Evolutionary conservation across 306 rosid genomes (phyloP).

Genomic region (Cucumis cinereus): DNA sequence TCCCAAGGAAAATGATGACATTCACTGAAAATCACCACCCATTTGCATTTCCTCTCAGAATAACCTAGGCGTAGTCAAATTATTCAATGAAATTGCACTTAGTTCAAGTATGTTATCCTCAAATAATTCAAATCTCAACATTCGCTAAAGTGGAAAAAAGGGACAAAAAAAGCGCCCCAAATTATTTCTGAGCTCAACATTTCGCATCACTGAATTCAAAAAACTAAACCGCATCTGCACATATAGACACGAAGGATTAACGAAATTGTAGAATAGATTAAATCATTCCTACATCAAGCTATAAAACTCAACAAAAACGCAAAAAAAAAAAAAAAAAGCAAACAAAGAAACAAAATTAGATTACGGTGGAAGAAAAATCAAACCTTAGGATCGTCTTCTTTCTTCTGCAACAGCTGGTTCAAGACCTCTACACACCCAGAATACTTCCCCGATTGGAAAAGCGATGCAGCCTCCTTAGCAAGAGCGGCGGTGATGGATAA

Average conservation of each 20-base stretch:
- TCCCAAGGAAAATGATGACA: not conserved
- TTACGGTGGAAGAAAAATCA: not conserved
- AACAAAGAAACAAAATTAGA: not conserved
- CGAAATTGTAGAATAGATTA: not conserved
- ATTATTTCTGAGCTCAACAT: constrained; percentile 1
- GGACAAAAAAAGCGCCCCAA: not conserved
- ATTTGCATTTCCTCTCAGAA: not conserved
- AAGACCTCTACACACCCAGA: constrained; percentile 57
- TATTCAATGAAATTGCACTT: not conserved
- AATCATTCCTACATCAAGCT: not conserved
- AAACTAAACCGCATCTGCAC: not conserved
- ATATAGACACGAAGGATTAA: not conserved
- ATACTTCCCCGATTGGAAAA: constrained; percentile 76
- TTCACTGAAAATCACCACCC: not conserved
- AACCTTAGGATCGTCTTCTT: constrained; percentile 84
- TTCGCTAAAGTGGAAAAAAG: not conserved
- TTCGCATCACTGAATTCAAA: not conserved
- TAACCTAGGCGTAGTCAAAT: not conserved
- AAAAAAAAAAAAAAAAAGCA: not conserved
- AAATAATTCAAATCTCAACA: not conserved
- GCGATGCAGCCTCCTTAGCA: constrained; percentile 75
- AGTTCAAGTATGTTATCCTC: not conserved
- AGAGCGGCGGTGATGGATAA: constrained; percentile 39
- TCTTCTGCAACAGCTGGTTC: constrained; percentile 61
- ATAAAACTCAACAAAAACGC: not conserved